Conservation (phyloP, 305 asterid genomes). For the Rubia tinctorum region DNA sequence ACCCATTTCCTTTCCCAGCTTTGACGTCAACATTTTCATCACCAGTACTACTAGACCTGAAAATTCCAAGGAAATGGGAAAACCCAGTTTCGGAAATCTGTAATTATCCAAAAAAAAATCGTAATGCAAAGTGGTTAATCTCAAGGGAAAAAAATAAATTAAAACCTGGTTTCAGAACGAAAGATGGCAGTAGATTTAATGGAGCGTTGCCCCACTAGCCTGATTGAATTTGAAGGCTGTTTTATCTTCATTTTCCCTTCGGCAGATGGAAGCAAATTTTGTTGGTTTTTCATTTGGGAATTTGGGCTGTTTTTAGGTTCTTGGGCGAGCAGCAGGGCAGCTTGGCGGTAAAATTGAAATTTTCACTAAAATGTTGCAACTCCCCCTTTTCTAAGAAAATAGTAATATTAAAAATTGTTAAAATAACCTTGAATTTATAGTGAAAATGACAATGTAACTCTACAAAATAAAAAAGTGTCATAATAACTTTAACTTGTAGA, state of each 20-base stretch:
- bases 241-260: constrained; percentile 31
- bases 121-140: neutral
- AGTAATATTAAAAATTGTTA: no score
- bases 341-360: constrained; percentile 21
- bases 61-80: neutral
- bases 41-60: constrained; percentile 26
- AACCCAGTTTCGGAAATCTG: neutral
- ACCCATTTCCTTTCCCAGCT: constrained; percentile 30
- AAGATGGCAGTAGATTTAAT: constrained; percentile 50
- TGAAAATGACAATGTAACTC: no score
- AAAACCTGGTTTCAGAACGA: constrained; percentile 44
- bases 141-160: neutral
- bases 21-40: constrained; percentile 23
- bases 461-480: no score
- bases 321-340: neutral
- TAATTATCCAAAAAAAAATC: neutral
- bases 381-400: neutral
- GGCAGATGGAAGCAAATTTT: neutral
- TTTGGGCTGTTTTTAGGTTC: neutral
- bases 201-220: constrained; percentile 62
- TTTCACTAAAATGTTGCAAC: neutral
- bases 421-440: no score
- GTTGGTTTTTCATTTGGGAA: neutral
- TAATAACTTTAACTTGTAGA: no score
- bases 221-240: constrained; percentile 25